Evolutionary conservation across 1,284 basidiomycete genomes (phyloP), one percentile per base, ranked within the genome.

Genomic region (Cutaneotrichosporon sp.): DNA sequence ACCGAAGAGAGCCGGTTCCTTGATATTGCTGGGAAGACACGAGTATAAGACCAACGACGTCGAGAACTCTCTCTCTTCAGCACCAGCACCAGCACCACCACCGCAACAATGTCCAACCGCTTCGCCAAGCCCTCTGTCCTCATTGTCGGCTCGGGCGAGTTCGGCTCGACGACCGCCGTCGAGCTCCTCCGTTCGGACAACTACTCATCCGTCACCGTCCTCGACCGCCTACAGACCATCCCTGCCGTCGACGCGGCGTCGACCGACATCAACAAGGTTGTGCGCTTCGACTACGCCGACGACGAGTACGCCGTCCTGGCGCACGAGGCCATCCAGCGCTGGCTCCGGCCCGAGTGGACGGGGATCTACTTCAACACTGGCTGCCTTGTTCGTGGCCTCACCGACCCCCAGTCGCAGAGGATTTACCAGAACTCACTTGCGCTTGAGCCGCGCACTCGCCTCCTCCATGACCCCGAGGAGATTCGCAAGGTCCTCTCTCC

Each of bases 61-160:
- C 26, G 26, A 5, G 34, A 36, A 36, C 34, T 8, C 34, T 8
- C 34, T 8, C 11, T 36, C 34, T n/a, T 9, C 26, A 34, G 11
- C 14, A 1, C 5, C 22, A 9, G 21, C 49, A 30, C 46, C 22
- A 10, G 26, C 47, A 30, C 11, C 22, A 50, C 11, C 8, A 30
- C 9, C 18, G 18, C 51, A 30, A 14, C 51, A 31, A 52, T 52
- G 51, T 32, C 51, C 31, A 52, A 52, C 51, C 51, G 51, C 31
- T 52, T 52, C 31, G 11, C 32, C 36, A 69, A 70, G 50, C 69
- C 70, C 3, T 65, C 66, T n/a, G 81, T 91, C 36, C 72, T 92
- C 52, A 88, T 95, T 67, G 82, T 93, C 53, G 92, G 92, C n/a
- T 88, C 90, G 40, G 92, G 92, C 13, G 88, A 88, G 66, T 92